Percentiles rank a stretch among this genome's conserved stretches.
These are phyloP conservation scores for Saccharum officinarum DNA, from an alignment of 176 grass and related monocot species.

Conservation along the genomic window DNA sequence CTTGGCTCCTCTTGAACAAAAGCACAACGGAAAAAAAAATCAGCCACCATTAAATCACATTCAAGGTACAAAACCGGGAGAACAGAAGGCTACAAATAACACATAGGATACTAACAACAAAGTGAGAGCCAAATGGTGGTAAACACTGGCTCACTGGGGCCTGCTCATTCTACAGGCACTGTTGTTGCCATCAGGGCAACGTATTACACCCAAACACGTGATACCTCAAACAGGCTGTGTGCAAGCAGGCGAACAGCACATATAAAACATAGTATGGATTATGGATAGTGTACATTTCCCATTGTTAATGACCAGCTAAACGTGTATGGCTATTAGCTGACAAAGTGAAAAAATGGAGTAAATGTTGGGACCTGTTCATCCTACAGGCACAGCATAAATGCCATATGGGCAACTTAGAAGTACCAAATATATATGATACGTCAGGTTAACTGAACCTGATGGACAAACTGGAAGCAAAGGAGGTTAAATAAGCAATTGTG, in stretches of 20 bases:
- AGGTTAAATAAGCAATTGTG: no score
- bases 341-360: slow-evolving; percentile 47
- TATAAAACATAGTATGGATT: not conserved
- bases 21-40: no score
- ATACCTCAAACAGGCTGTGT: not conserved
- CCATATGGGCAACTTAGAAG: slow-evolving; percentile 38
- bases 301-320: slow-evolving; percentile 56
- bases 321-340: slow-evolving; percentile 20
- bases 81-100: no score
- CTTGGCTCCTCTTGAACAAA: no score
- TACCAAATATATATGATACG: not conserved
- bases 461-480: no score
- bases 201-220: not conserved
- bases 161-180: slow-evolving; percentile 12
- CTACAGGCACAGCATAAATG: slow-evolving; percentile 30
- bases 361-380: slow-evolving; percentile 30
- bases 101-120: not conserved
- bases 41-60: not conserved
- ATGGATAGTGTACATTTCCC: not conserved
- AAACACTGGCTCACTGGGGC: not conserved
- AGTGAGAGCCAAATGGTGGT: slow-evolving; percentile 25
- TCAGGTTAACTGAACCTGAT: no score
- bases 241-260: not conserved
- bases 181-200: not conserved
- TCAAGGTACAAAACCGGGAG: no score